Evolutionary conservation across 2,329 filamentous ascomycete genomes (phyloP), one percentile per base, ranked within the genome.

Genomic region (Aspergillus arachidicola): DNA sequence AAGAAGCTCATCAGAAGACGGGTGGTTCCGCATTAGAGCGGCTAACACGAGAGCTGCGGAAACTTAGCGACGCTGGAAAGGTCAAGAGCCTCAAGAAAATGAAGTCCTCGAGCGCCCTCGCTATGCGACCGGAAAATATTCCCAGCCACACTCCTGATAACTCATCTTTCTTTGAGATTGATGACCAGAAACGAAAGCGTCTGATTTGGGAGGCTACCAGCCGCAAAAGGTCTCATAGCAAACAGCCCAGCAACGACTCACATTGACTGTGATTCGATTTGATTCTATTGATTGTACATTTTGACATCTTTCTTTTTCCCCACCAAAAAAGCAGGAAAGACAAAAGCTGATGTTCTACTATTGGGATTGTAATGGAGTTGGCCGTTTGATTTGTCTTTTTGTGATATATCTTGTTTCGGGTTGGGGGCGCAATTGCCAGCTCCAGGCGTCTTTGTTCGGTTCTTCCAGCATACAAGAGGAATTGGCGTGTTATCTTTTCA

Each of bases 21-120:
- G 72, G 78, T 21, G 80, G 80, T 38, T 86, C 84, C 53, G 81
- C 82, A n/a, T 76, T 89, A 12, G 86, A 89, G 75, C 84, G 84
- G 69, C 83, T 89, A 63, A 84, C 85, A 12, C 82, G 84, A 43
- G 86, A 88, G 66, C 78, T 89, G 66, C 84, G 82, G 65, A 84
- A 84, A 34, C 66, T 76, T n/a, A 71, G 74, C 48, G 67, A 72
- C 43, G 61, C 64, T 26, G 69, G 66, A 23, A 75, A 74, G 54
- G 51, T 62, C n/a, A 74, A 69, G 60, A 67, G 64, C 26, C 65
- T 71, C n/a, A 69, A 70, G 53, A 79, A 78, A 67, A 87, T 89
- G 74, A 84, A 84, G 54, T 84, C 85, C 58, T 82, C 81, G 55
- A 80, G 80, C 63, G 81, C 86, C 46, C 79, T 86, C n/a, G 80